Evolutionary conservation across 1,284 basidiomycete genomes (phyloP), one percentile per base, ranked within the genome.

Genomic region (Ceraceosorus bombacis): DNA sequence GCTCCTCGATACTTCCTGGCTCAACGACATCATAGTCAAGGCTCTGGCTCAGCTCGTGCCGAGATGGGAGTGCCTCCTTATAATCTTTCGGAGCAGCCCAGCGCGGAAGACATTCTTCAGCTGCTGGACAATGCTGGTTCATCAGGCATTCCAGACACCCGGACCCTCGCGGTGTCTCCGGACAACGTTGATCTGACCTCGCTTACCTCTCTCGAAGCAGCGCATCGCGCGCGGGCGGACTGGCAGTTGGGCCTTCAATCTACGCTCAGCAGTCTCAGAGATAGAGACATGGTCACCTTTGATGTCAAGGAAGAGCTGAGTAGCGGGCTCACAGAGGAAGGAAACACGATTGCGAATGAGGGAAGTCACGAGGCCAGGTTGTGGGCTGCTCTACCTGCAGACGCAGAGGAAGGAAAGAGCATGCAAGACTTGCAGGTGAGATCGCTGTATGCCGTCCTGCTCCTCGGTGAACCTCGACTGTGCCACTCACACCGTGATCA

Each of bases 241-340:
- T 77, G 74, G 74, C 74, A 77, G 65, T 64, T 77, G 13, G 61
- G 60, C 37, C 70, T 77, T 12, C 70, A 69, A 17, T 72, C 72
- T 41, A 62, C 70, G 8, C 68, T 77, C 62, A 72, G 73, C 41
- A 69, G 66, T 15, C 64, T 77, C 40, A 63, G 67, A 52, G 69
- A 67, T 64, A 69, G 69, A 51, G 72, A 76, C 41, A 73, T 73
- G 71, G 58, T 73, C 41, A 60, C 54, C 36, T 69, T 61, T 63
- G 63, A 63, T 41, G 66, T 64, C 55, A 62, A 70, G 46, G 70
- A 73, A 43, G 70, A 72, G 59, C 57, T 68, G 50, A 64, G 62
- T 41, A 69, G 57, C 37, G 62, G 52, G 12, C 64, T 67, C 41
- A 61, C 64, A 10, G 51, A 53, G 5, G 68, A 70, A 49, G 66